These are phyloP conservation scores for Linum trigynum DNA, from an alignment of 345 rosid genomes.

Conservation along the genomic window DNA sequence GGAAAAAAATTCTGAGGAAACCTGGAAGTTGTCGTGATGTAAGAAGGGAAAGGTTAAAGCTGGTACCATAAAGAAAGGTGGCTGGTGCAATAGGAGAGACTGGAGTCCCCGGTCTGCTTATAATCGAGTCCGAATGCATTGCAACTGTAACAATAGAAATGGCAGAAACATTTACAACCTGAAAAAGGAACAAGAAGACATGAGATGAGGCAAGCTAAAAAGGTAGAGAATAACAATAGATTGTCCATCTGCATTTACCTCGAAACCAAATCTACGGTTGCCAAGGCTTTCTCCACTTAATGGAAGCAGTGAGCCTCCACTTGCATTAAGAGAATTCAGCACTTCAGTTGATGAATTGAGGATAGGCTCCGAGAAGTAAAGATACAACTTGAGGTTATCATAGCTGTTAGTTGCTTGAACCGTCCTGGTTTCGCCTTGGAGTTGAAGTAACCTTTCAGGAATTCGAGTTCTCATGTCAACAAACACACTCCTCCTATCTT, in stretches of 20 bases:
- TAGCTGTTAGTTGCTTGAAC: slow-evolving; percentile 72
- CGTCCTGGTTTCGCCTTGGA: slow-evolving; percentile 47
- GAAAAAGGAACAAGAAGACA: slow-evolving; percentile 16
- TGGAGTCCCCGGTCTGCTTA: slow-evolving; percentile 66
- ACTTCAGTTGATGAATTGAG: slow-evolving; percentile 60
- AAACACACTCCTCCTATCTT: slow-evolving; percentile 70
- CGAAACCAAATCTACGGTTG: slow-evolving; percentile 70
- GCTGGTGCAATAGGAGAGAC: slow-evolving; percentile 66
- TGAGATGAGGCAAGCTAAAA: not conserved
- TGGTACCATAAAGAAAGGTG: slow-evolving; percentile 72
- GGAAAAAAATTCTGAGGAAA: slow-evolving; percentile 3
- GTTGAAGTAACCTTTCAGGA: slow-evolving; percentile 62
- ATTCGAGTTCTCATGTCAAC: slow-evolving; percentile 54
- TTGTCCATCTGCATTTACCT: slow-evolving; percentile 30
- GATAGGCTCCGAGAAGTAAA: slow-evolving; percentile 77
- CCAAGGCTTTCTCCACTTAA: slow-evolving; percentile 40
- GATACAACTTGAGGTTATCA: slow-evolving; percentile 48
- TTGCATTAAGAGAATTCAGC: slow-evolving; percentile 39
- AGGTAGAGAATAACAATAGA: not conserved
- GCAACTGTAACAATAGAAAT: slow-evolving; percentile 48
- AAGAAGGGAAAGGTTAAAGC: not conserved
- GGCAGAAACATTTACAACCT: slow-evolving; percentile 53
- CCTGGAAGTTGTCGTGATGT: not conserved
- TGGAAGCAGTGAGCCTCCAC: slow-evolving; percentile 54
- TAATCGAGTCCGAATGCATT: slow-evolving; percentile 36